These are phyloP conservation scores for Sporothrix inflata DNA, from an alignment of 2,329 filamentous ascomycete genomes.

Conservation along the genomic window DNA sequence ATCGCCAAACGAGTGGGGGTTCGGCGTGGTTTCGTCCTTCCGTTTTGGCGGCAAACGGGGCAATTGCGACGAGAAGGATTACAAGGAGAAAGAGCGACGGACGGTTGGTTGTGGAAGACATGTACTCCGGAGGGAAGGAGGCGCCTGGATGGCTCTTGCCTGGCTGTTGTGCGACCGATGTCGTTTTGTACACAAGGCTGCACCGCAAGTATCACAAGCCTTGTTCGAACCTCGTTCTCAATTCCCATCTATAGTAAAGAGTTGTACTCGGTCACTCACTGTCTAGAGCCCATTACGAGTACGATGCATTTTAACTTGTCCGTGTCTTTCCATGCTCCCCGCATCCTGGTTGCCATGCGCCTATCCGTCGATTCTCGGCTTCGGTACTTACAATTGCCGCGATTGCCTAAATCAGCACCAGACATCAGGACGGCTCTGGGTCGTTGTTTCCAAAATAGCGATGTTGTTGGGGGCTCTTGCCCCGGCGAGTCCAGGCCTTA, in stretches of 20 bases:
- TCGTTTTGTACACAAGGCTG: background rate
- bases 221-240: background rate
- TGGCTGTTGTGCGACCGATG: background rate
- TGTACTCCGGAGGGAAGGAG: background rate
- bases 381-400: conserved; percentile 30
- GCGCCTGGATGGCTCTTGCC: background rate
- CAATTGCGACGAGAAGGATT: background rate
- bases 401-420: conserved; percentile 11
- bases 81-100: background rate
- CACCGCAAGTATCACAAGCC: conserved; percentile 14
- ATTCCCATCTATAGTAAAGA: background rate
- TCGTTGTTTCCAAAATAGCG: conserved; percentile 10
- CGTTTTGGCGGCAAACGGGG: conserved; percentile 13
- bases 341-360: background rate
- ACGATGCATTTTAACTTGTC: too few relatives aligned
- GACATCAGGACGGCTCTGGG: background rate
- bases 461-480: background rate
- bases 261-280: background rate
- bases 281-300: too few relatives aligned
- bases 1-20: background rate
- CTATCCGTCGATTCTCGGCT: conserved; percentile 17
- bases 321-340: background rate
- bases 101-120: background rate
- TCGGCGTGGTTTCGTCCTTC: background rate
- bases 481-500: background rate